Conservation (phyloP, 176 grass and related monocot species). For the Triticum turgidum region DNA sequence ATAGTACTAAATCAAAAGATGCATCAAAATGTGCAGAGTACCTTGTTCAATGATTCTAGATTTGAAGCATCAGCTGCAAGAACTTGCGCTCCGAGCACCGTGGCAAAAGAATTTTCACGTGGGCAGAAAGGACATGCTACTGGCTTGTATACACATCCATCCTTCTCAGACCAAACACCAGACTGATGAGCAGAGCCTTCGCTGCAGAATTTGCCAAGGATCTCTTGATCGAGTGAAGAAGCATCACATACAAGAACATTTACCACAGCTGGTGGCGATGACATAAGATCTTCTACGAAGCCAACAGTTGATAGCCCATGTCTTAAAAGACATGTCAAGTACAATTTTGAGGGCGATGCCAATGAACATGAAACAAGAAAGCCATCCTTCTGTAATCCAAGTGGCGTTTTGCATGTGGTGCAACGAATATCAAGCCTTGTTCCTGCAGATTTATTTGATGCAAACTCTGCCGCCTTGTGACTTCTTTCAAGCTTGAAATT, state of each 20-base stretch:
- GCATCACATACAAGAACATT: conserved; percentile 53
- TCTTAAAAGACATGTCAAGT: conserved; percentile 57
- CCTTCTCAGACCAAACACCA: conserved; percentile 73
- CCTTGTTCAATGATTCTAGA: conserved; percentile 57
- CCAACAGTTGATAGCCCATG: conserved; percentile 35
- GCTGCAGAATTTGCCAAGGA: conserved; percentile 38
- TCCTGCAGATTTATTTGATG: background rate
- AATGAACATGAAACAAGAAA: conserved; percentile 48
- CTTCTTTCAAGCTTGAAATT: conserved; percentile 40
- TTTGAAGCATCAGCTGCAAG: conserved; percentile 76
- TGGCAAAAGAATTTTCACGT: conserved; percentile 24
- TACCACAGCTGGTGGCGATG: conserved; percentile 27
- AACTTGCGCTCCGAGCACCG: conserved; percentile 60
- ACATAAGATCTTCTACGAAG: conserved; percentile 1
- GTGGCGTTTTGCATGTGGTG: conserved; percentile 50
- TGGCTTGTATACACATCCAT: conserved; percentile 81
- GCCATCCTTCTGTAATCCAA: conserved; percentile 62
- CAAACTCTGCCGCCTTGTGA: conserved; percentile 14
- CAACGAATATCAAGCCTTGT: conserved; percentile 63
- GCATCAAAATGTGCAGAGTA: conserved; percentile 32
- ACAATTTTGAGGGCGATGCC: conserved; percentile 56
- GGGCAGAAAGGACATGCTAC: conserved; percentile 59
- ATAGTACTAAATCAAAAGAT: conserved; percentile 19
- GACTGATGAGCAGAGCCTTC: conserved; percentile 27
- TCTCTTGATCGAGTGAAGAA: conserved; percentile 49